These are phyloP conservation scores for Cladosporium sp. DNA, from an alignment of 2,329 filamentous ascomycete species.

Conservation along the genomic window DNA sequence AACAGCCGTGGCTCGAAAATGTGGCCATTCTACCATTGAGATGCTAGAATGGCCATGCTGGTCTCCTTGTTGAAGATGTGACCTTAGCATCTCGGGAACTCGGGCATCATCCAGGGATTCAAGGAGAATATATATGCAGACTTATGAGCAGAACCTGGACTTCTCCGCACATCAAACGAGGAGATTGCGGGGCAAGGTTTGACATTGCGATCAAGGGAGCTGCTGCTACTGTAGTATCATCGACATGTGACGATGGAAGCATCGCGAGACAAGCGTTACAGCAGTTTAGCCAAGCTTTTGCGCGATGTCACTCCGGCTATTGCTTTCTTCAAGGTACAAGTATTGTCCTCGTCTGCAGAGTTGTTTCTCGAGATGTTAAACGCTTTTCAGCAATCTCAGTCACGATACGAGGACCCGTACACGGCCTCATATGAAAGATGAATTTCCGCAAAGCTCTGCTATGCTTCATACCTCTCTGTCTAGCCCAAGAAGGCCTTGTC, in stretches of 20 bases:
- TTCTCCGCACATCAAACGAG: background rate
- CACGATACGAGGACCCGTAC: background rate
- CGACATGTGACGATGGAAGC: background rate
- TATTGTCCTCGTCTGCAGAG: background rate
- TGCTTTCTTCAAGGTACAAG: background rate
- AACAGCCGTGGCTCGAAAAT: too few species aligned
- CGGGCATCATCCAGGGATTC: too few species aligned
- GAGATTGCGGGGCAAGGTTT: background rate
- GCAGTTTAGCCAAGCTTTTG: conserved; percentile 8
- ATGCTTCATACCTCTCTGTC: background rate
- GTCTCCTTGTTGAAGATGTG: too few species aligned
- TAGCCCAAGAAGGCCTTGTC: conserved; percentile 24
- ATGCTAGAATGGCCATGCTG: too few species aligned
- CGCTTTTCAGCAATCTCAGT: too few species aligned
- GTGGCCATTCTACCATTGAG: too few species aligned
- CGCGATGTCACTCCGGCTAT: conserved; percentile 3
- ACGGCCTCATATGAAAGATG: background rate
- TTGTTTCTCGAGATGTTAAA: too few species aligned
- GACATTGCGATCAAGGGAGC: background rate
- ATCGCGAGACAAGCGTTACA: background rate
- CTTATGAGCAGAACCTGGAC: too few species aligned
- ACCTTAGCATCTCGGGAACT: too few species aligned
- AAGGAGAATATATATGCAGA: too few species aligned
- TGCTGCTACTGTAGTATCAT: too few species aligned
- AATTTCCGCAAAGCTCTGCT: background rate